A percentile compares a stretch with the other conserved stretches of the same genome.
These are phyloP conservation scores for Lunularia cruciata DNA, from an alignment of 225 moss, liverwort and hornwort genomes.

Conservation along the genomic window DNA sequence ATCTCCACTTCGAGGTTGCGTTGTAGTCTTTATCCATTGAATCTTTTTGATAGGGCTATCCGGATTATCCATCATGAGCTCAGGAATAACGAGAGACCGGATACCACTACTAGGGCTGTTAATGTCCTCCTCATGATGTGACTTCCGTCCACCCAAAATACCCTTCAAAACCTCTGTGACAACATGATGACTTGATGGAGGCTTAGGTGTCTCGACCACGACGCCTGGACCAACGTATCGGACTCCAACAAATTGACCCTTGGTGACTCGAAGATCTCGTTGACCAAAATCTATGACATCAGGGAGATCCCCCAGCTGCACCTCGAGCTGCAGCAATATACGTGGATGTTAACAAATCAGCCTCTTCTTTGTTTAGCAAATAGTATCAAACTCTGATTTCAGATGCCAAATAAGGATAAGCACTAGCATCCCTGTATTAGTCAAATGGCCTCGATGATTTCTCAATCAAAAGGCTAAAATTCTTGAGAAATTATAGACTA, in stretches of 20 bases:
- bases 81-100: conserved; percentile 14
- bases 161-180: conserved; percentile 40
- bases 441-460: neutral
- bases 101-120: conserved; percentile 5
- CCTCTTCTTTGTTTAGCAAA: neutral
- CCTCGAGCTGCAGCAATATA: conserved; percentile 32
- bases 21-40: conserved; percentile 19
- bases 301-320: conserved; percentile 31
- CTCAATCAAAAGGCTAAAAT: neutral
- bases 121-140: conserved; percentile 18
- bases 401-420: neutral
- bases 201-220: conserved; percentile 31
- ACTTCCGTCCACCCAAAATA: conserved; percentile 28
- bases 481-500: neutral
- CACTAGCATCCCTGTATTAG: neutral
- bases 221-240: conserved; percentile 43
- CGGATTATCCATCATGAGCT: conserved; percentile 21
- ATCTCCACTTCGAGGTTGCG: conserved; percentile 15
- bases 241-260: conserved; percentile 49
- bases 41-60: conserved; percentile 18
- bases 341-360: neutral
- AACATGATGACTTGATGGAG: conserved; percentile 20
- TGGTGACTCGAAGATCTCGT: conserved; percentile 38
- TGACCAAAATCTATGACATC: conserved; percentile 49
- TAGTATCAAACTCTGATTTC: neutral